phyloP scores from a whole-genome alignment of 257 asterid genomes.

The Scutellaria minor region DNA sequence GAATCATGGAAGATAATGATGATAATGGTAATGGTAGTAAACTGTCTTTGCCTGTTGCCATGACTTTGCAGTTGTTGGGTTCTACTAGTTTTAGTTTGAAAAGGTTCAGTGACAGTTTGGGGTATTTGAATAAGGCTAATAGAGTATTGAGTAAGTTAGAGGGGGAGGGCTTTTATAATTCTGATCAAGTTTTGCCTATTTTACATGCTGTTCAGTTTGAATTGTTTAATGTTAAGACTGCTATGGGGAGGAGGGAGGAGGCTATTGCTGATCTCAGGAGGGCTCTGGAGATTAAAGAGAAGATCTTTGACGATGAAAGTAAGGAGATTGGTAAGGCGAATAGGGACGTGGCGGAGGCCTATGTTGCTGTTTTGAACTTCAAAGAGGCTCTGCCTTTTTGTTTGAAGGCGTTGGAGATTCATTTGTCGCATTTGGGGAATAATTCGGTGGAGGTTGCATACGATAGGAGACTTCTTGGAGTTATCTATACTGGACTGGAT shows the following conservation, averaged over 20 bases:
- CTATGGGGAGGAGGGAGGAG: slow-evolving; percentile 91
- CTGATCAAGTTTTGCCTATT: slow-evolving; percentile 65
- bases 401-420: slow-evolving; percentile 85
- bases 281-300: slow-evolving; percentile 80
- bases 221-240: slow-evolving; percentile 83
- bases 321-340: slow-evolving; percentile 85
- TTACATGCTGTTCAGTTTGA: slow-evolving; percentile 76
- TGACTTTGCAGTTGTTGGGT: slow-evolving; percentile 88
- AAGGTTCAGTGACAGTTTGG: slow-evolving; percentile 83
- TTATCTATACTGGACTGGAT: slow-evolving; percentile 81
- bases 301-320: slow-evolving; percentile 64
- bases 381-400: slow-evolving; percentile 78
- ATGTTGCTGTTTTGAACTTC: slow-evolving; percentile 74
- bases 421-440: slow-evolving; percentile 60
- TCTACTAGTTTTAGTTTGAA: slow-evolving; percentile 64
- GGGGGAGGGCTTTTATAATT: slow-evolving; percentile 47
- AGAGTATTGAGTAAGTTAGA: slow-evolving; percentile 65
- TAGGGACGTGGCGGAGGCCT: slow-evolving; percentile 87
- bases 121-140: slow-evolving; percentile 81
- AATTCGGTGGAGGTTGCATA: slow-evolving; percentile 90
- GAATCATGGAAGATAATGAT: slow-evolving; percentile 59
- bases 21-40: slow-evolving; percentile 29
- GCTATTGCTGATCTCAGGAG: slow-evolving; percentile 77
- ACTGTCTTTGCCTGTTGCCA: slow-evolving; percentile 74
- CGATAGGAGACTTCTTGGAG: slow-evolving; percentile 88